Evolutionary conservation across 2,329 filamentous ascomycete species (phyloP).

Genomic region (Ophiognomonia clavigignenti-juglandacearum): DNA sequence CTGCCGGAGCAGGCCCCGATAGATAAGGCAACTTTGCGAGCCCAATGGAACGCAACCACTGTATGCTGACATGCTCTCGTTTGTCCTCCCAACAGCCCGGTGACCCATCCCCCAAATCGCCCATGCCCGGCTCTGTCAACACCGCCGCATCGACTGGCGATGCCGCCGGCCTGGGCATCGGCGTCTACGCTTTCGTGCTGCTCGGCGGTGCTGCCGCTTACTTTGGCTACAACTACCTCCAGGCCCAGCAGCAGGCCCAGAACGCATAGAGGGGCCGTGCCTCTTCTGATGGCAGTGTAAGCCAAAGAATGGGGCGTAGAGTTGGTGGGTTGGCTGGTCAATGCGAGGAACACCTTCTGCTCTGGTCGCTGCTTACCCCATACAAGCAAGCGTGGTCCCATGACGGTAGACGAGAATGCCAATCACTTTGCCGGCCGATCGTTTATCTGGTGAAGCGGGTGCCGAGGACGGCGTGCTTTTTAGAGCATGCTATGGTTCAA

Average conservation of each 20-base stretch:
- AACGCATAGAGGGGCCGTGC: slow-evolving; percentile 4
- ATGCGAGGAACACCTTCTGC: not conserved
- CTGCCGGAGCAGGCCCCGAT: no score
- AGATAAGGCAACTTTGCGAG: no score
- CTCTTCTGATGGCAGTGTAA: no score
- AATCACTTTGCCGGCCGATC: no score
- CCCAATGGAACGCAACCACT: no score
- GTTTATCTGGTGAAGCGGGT: no score
- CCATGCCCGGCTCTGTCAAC: slow-evolving; percentile 42
- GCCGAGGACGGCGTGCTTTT: not conserved
- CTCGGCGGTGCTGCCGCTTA: slow-evolving; percentile 74
- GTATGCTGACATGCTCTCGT: slow-evolving; percentile 21
- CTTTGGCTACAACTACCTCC: slow-evolving; percentile 79
- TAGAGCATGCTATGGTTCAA: not conserved
- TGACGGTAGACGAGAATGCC: not conserved
- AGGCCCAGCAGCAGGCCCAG: slow-evolving; percentile 43
- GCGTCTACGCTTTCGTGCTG: slow-evolving; percentile 76
- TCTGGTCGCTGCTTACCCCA: not conserved
- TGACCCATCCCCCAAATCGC: slow-evolving; percentile 68
- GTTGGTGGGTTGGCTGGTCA: no score
- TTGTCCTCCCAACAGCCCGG: slow-evolving; percentile 56
- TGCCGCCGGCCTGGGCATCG: slow-evolving; percentile 62
- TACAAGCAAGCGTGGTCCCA: no score
- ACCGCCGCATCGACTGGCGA: slow-evolving; percentile 43
- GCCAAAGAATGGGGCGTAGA: no score